Base-by-base conservation (phyloP, 441 rosid species). In the Erodium trifolium region DNA sequence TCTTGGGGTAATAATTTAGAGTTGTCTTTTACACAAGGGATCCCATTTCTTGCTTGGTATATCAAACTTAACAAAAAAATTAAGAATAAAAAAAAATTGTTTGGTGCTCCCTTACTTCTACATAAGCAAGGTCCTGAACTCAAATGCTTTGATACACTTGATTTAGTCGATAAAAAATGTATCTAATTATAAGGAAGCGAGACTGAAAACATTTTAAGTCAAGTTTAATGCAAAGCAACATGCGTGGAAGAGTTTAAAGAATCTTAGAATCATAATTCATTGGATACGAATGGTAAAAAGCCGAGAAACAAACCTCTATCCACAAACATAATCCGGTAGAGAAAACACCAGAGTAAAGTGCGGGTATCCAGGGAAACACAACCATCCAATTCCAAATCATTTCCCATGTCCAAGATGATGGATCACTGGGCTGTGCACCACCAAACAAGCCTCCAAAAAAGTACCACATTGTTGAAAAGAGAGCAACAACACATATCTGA, bases 281-380 rank as follows among this genome's bases (percentile, higher is more conserved):
- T 9, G 11, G 1, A 39, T 39, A 39, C 0, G 45, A 39, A 39
- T 9, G 9, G 45, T 39, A 9, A 39, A 5, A 69, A 63, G 62
- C 45, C 18, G 66, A 57, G 70, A 18, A 68, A 39, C 1, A 12
- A 78, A 84, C 90, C 94, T 88, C 87, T 73, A 83, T 68, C 88
- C 87, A 86, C 63, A 88, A 78, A 75, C 88, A 85, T 67, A 86
- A 63, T 31, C 83, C 83, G 10, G 88, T 82, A 14, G 88, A 86
- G 75, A 88, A 81, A 23, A 82, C 11, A 72, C 90, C 79, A 0
- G 88, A 80, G 67, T 84, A 86, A 67, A 88, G 78, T 31, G 85
- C 82, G 68, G 91, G 87, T 41, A 85, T 77, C 94, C 90, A 85
- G 13, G 91, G 88, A 76, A 86, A 88, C 23, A 78, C 65, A 70